phyloP scores from a whole-genome alignment of 306 rosid genomes.

The Cicer cuneatum region DNA sequence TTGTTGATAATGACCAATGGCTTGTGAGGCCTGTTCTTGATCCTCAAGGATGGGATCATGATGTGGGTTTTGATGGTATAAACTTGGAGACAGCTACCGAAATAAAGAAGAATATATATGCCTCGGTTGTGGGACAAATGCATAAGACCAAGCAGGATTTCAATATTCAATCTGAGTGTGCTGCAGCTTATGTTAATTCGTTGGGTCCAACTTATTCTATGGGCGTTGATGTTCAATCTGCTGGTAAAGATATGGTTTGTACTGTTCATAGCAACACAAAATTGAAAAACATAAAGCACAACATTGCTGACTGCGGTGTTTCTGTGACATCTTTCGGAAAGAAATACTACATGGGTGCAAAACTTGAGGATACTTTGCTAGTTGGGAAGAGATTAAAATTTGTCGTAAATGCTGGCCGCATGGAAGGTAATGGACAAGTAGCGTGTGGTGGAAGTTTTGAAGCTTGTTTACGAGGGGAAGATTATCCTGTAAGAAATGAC shows the following conservation, averaged over 20 bases:
- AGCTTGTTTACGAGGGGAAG: slow-evolving; percentile 76
- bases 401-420: slow-evolving; percentile 68
- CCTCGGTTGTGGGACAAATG: slow-evolving; percentile 78
- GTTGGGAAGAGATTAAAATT: slow-evolving; percentile 85
- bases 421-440: slow-evolving; percentile 75
- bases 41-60: slow-evolving; percentile 97
- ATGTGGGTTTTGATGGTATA: slow-evolving; percentile 89
- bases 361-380: slow-evolving; percentile 80
- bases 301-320: slow-evolving; percentile 75
- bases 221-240: slow-evolving; percentile 88
- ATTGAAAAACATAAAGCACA: slow-evolving; percentile 67
- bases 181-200: slow-evolving; percentile 72
- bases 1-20: slow-evolving; percentile 70
- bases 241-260: slow-evolving; percentile 69
- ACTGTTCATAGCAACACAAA: slow-evolving; percentile 72
- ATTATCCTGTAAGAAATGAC: slow-evolving; percentile 84
- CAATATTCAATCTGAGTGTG: slow-evolving; percentile 80
- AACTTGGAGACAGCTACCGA: slow-evolving; percentile 73
- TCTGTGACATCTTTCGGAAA: slow-evolving; percentile 77
- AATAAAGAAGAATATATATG: slow-evolving; percentile 59
- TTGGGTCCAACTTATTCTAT: slow-evolving; percentile 63
- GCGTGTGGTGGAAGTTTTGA: slow-evolving; percentile 85
- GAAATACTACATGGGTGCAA: slow-evolving; percentile 76
- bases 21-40: slow-evolving; percentile 93
- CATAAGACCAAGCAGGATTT: slow-evolving; percentile 80